A percentile compares a stretch with the other conserved stretches of the same genome.
phyloP scores from a whole-genome alignment of 768 basidiomycete genomes.

The Hypholoma sublateritium region DNA sequence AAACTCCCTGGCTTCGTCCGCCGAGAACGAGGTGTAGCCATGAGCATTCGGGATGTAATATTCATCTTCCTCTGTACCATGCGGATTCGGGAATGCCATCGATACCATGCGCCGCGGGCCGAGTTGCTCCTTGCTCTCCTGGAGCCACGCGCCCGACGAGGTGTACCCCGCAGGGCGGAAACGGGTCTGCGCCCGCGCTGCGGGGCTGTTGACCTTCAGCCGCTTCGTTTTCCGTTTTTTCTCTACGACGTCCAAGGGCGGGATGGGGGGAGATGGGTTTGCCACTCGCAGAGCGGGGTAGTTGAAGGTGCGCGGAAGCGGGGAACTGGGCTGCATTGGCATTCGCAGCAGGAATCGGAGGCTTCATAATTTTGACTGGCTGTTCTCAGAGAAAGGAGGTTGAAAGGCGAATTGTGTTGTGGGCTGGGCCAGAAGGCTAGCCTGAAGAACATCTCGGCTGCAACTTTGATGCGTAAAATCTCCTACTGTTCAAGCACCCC shows the following conservation, averaged over 20 bases:
- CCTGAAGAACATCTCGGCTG: too few relatives aligned
- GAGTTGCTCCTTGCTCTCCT: not conserved
- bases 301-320: not conserved
- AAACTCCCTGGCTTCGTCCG: not conserved
- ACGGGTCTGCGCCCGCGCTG: not conserved
- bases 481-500: too few relatives aligned
- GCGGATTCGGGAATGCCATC: not conserved
- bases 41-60: too few relatives aligned
- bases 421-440: too few relatives aligned
- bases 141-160: not conserved
- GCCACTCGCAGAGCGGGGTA: not conserved
- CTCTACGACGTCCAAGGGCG: not conserved
- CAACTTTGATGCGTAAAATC: too few relatives aligned
- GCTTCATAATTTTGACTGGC: not conserved
- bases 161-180: constrained; percentile 3
- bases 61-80: not conserved
- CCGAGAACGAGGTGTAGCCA: not conserved
- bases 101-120: not conserved
- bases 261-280: not conserved
- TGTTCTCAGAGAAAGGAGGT: too few relatives aligned
- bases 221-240: not conserved
- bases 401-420: too few relatives aligned
- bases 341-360: not conserved
- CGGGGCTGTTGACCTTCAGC: not conserved
- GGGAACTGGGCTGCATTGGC: not conserved